Evolutionary conservation across 768 basidiomycete species (phyloP).

Genomic region (Russula virescens): DNA sequence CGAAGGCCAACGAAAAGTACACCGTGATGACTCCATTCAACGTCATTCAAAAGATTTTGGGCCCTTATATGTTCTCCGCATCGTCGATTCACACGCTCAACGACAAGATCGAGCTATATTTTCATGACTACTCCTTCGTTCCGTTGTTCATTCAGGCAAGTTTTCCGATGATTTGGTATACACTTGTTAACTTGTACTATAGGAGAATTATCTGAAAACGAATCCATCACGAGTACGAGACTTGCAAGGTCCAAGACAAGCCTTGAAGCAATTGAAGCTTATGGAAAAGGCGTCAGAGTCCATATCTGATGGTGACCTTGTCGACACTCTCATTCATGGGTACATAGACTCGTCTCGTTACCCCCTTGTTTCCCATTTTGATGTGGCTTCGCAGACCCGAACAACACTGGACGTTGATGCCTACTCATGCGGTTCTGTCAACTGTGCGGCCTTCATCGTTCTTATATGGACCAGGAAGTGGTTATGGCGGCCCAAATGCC

Average conservation of each 20-base stretch:
- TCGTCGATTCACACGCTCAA: slow-evolving; percentile 76
- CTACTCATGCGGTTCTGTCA: slow-evolving; percentile 86
- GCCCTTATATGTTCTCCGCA: slow-evolving; percentile 83
- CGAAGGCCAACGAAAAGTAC: slow-evolving; percentile 90
- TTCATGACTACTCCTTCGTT: slow-evolving; percentile 91
- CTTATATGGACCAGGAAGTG: slow-evolving; percentile 66
- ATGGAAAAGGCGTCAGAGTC: slow-evolving; percentile 87
- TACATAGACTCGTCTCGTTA: slow-evolving; percentile 31
- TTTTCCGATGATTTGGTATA: background rate
- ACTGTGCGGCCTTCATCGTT: slow-evolving; percentile 83
- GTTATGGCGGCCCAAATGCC: slow-evolving; percentile 59
- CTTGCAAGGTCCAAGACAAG: slow-evolving; percentile 55
- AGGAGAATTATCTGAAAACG: slow-evolving; percentile 95
- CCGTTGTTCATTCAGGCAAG: slow-evolving; percentile 93
- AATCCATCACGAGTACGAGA: slow-evolving; percentile 58
- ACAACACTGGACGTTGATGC: slow-evolving; percentile 96
- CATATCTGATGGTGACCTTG: slow-evolving; percentile 91
- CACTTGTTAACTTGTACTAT: background rate
- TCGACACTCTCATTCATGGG: slow-evolving; percentile 94
- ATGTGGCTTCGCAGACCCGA: slow-evolving; percentile 51
- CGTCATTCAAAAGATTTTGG: slow-evolving; percentile 81
- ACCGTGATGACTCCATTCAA: slow-evolving; percentile 88
- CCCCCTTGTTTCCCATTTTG: background rate
- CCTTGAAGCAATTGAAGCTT: slow-evolving; percentile 67
- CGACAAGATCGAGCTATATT: slow-evolving; percentile 95